phyloP scores from a whole-genome alignment of 805 yeast species.

The Spencermartinsiella europaea region DNA sequence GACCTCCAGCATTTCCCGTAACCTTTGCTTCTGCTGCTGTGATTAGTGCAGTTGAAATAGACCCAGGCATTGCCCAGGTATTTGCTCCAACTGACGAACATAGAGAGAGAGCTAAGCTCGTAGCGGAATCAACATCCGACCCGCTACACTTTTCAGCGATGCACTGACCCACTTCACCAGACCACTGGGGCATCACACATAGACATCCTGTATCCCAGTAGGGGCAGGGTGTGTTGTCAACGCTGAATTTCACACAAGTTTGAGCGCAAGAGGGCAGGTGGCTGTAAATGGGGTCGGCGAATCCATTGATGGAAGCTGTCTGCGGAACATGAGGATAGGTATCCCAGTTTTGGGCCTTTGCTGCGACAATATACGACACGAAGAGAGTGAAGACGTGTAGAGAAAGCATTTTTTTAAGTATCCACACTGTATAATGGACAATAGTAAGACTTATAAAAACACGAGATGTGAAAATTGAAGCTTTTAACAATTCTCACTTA shows the following conservation, averaged over 20 bases:
- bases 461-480: too few relatives aligned
- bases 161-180: constrained; percentile 42
- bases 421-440: neutral
- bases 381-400: too few relatives aligned
- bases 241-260: constrained; percentile 34
- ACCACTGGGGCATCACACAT: constrained; percentile 50
- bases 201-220: constrained; percentile 50
- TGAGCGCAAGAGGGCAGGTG: constrained; percentile 41
- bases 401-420: too few relatives aligned
- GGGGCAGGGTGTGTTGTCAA: constrained; percentile 44
- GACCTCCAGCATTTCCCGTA: neutral
- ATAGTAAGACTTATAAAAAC: neutral
- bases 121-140: constrained; percentile 31
- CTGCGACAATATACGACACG: neutral
- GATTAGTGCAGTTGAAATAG: constrained; percentile 32
- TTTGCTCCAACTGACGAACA: constrained; percentile 42
- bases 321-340: constrained; percentile 44
- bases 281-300: constrained; percentile 41
- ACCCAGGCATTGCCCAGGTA: constrained; percentile 43
- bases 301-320: constrained; percentile 45
- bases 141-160: constrained; percentile 37
- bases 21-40: constrained; percentile 8
- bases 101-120: constrained; percentile 37
- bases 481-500: too few relatives aligned
- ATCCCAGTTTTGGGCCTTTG: constrained; percentile 34